Base-by-base conservation (phyloP, 2,329 filamentous ascomycete genomes). In the Aspergillus brunneoviolaceus region DNA sequence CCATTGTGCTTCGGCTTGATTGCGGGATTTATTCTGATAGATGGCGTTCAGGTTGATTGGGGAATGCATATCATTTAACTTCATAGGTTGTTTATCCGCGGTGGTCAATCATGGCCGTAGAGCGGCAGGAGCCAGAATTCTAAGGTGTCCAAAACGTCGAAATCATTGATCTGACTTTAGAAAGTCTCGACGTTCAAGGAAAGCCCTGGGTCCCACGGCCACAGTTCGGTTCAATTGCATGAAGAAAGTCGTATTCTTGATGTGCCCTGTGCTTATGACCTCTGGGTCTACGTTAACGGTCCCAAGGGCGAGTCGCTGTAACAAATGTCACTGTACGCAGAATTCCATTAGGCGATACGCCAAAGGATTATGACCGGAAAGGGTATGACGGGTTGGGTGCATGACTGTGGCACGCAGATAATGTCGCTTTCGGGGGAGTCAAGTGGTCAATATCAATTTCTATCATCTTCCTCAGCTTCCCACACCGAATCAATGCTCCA, bases 1-100 rank as follows among this genome's bases (percentile, higher is more conserved):
- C 2, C 72, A 79, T 59, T 76, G 71, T 63, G 70, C 72, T 27
- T 74, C 72, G 33, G 72, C 73, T 55, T 72, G 61, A 58, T 12
- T 48, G 66, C 59, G 7, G 39, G 6, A n/a, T 11, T 31, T 9
- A 16, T 5, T 35, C 5, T 31, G 16, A 55, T n/a, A 29, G n/a
- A 47, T 31, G 52, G 52, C 52, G 52, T 55, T 55, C 14, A 45
- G 39, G 21, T 47, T 48, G n/a, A 48, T 31, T 21, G 16, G 52
- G 25, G 29, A 21, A 21, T 48, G n/a, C 16, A 55, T 21, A 21
- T 2, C 6, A 14, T 55, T 5, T 3, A 5, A 16, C 33, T 35
- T 21, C 19, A 45, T 45, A 23, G 27, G 10, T 16, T 5, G 21
- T 33, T 31, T 7, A 19, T 19, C 39, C 9, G 39, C 16, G n/a